Conservation (phyloP, 179 eudicot species). For the Pouteria campechiana region DNA sequence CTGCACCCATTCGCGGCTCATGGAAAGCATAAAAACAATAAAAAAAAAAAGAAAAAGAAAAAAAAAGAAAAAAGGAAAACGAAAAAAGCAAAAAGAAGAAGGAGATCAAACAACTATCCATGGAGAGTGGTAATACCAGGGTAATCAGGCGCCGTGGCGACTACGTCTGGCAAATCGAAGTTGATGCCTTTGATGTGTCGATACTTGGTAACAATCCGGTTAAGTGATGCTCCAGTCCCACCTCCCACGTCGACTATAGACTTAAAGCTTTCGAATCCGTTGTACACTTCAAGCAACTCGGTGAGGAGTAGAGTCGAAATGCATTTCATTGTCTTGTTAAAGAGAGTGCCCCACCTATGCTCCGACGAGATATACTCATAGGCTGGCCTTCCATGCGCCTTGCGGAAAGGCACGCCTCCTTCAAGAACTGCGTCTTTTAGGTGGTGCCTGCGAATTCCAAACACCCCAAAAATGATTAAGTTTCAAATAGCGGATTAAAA, state of each 20-base stretch:
- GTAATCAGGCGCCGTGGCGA: constrained; percentile 10
- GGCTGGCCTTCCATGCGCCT: constrained; percentile 10
- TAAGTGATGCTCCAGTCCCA: constrained; percentile 15
- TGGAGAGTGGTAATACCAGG: constrained; percentile 1
- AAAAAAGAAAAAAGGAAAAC: not conserved
- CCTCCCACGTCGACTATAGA: constrained; percentile 24
- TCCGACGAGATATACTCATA: constrained; percentile 14
- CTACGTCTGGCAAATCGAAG: constrained; percentile 17
- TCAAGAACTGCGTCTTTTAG: constrained; percentile 10
- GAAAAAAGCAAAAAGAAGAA: not conserved
- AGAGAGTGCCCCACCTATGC: constrained; percentile 17
- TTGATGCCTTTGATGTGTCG: constrained; percentile 13
- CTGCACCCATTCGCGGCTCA: not conserved
- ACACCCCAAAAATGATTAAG: no score
- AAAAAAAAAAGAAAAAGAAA: not conserved
- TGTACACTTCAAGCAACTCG: constrained; percentile 8
- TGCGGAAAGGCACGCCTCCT: constrained; percentile 16
- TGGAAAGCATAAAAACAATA: not conserved
- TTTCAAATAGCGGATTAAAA: no score
- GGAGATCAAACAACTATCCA: not conserved
- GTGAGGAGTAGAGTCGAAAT: constrained; percentile 5
- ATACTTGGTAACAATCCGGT: constrained; percentile 11
- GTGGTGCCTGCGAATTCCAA: no score
- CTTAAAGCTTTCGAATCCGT: constrained; percentile 7
- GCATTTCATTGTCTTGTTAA: constrained; percentile 21